phyloP scores from a whole-genome alignment of 257 asterid genomes.

The Anisodus acutangulus region DNA sequence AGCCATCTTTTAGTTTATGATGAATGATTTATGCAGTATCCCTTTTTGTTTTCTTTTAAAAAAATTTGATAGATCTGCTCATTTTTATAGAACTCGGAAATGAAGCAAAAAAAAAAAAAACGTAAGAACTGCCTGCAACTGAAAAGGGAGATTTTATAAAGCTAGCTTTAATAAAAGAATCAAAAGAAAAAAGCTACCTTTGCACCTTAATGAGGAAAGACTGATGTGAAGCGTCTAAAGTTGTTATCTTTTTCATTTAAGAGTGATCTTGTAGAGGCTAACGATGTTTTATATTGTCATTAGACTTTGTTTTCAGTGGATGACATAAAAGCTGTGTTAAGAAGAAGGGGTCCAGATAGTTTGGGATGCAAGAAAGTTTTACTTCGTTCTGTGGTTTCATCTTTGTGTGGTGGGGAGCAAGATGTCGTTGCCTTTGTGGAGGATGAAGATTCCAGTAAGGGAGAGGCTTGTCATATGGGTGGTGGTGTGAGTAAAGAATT shows the following conservation, averaged over 20 bases:
- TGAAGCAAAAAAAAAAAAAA: too few relatives aligned
- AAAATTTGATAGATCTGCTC: neutral
- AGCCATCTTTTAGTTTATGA: too few relatives aligned
- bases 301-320: constrained; percentile 56
- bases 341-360: constrained; percentile 93
- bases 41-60: neutral
- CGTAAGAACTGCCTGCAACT: too few relatives aligned
- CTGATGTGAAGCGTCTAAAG: neutral
- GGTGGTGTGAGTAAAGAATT: constrained; percentile 34
- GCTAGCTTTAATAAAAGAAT: too few relatives aligned
- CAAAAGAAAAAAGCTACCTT: neutral
- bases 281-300: constrained; percentile 13
- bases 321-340: constrained; percentile 60
- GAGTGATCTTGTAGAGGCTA: constrained; percentile 18
- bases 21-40: neutral
- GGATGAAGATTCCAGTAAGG: constrained; percentile 35
- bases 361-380: constrained; percentile 59
- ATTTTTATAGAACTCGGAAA: too few relatives aligned
- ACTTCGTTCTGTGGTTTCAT: constrained; percentile 38
- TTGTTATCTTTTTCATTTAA: neutral
- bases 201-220: neutral
- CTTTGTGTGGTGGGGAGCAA: constrained; percentile 33
- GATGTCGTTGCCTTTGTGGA: constrained; percentile 37
- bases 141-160: too few relatives aligned
- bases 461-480: neutral